Conservation (phyloP, 2,329 filamentous ascomycete species). For the Trichoderma asperellum region DNA sequence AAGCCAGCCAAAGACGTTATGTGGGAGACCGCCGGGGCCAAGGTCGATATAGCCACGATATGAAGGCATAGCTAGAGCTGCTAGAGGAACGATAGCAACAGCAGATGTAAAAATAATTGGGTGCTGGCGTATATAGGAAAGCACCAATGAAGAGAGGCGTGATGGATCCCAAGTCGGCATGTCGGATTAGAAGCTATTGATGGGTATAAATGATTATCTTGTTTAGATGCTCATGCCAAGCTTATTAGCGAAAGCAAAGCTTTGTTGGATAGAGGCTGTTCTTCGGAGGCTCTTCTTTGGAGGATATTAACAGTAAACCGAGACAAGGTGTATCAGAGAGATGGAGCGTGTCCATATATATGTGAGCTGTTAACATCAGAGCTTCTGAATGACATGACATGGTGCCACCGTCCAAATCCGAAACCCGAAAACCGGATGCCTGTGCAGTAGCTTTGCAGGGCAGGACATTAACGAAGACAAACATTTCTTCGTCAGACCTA, state of each 20-base stretch:
- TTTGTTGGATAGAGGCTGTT: background rate
- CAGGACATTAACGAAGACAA: too few species aligned
- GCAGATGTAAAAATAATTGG: constrained; percentile 18
- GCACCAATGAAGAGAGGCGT: background rate
- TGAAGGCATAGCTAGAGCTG: constrained; percentile 36
- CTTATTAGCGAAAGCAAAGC: rapidly evolving
- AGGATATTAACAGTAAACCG: background rate
- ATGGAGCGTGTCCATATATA: background rate
- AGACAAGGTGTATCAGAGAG: background rate
- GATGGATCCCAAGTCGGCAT: constrained; percentile 6
- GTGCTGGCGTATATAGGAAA: background rate
- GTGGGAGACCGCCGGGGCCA: constrained; percentile 49
- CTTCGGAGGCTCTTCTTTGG: background rate
- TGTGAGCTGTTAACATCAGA: background rate
- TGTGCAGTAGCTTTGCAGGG: background rate
- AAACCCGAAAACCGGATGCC: background rate
- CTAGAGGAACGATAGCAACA: constrained; percentile 8
- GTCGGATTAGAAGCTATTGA: background rate
- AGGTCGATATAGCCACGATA: constrained; percentile 49
- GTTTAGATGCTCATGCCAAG: background rate
- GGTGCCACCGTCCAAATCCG: background rate
- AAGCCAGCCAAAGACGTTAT: constrained; percentile 49
- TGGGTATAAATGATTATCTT: background rate
- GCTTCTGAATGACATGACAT: background rate
- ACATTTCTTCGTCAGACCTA: background rate